These are phyloP conservation scores for Purpureocillium takamizusanense DNA, from an alignment of 2,329 filamentous ascomycete genomes.

Conservation along the genomic window DNA sequence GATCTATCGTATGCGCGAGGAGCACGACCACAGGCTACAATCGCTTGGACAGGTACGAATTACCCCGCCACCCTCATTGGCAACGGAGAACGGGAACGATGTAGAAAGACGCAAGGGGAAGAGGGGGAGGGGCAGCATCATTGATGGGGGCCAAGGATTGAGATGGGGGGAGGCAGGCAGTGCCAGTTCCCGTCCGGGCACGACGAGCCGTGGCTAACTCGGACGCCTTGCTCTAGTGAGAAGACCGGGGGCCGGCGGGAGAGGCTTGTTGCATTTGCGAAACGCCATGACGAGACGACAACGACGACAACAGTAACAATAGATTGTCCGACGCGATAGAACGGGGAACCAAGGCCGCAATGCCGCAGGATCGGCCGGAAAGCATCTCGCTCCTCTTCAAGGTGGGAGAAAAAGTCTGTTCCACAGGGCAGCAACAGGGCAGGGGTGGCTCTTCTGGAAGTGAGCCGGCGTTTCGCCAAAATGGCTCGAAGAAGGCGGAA, in stretches of 20 bases:
- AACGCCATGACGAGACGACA: neutral
- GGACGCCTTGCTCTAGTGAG: slow-evolving; percentile 7
- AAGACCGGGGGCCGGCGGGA: slow-evolving; percentile 2
- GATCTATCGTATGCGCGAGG: slow-evolving; percentile 36
- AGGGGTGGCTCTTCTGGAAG: too few species aligned
- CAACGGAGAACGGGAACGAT: slow-evolving; percentile 1
- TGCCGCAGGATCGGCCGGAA: neutral
- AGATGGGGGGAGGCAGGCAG: slow-evolving; percentile 4
- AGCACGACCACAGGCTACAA: slow-evolving; percentile 26
- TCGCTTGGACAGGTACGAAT: slow-evolving; percentile 22
- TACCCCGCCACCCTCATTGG: neutral
- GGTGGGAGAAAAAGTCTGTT: neutral
- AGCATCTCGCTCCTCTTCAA: neutral
- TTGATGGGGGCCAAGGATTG: slow-evolving; percentile 4
- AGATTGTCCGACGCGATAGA: neutral
- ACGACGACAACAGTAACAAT: neutral
- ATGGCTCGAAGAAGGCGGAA: too few species aligned
- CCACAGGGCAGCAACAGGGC: too few species aligned
- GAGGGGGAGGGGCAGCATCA: slow-evolving; percentile 1
- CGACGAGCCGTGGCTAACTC: slow-evolving; percentile 7
- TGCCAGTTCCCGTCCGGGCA: neutral
- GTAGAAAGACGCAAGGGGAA: neutral
- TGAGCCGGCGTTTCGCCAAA: too few species aligned
- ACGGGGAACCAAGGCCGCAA: slow-evolving; percentile 1
- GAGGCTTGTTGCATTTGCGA: slow-evolving; percentile 8